Conservation (phyloP, 441 rosid genomes). For the Corymbia calophylla region DNA sequence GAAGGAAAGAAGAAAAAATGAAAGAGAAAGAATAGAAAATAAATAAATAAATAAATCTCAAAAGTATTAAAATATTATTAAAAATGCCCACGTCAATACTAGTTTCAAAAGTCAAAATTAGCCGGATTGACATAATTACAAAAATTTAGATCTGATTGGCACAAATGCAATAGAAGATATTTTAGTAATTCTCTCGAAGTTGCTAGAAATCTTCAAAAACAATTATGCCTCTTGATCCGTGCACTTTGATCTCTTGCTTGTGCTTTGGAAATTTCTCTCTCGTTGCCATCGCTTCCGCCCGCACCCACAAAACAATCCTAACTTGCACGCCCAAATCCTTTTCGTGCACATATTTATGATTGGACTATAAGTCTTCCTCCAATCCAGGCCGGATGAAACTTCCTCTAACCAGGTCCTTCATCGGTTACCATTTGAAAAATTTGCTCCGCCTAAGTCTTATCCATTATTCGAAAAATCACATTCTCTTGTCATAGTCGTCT, state of each 20-base stretch:
- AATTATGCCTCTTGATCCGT: background rate
- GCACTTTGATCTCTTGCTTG: background rate
- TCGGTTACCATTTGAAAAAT: background rate
- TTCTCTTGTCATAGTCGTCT: background rate
- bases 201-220: background rate
- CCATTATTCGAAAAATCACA: background rate
- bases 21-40: no score
- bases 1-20: background rate
- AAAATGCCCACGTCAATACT: no score
- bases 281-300: background rate
- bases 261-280: background rate
- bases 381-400: background rate
- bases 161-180: rapidly evolving
- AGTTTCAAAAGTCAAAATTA: rapidly evolving
- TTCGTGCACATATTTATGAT: background rate
- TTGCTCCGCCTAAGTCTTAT: background rate
- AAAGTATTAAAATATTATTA: no score
- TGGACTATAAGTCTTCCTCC: background rate
- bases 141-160: rapidly evolving
- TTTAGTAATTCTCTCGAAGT: background rate
- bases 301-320: background rate
- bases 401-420: background rate
- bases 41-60: no score
- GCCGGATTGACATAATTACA: no score
- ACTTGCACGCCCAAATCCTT: background rate